These are phyloP conservation scores for Yamadazyma ubonensis DNA, from an alignment of 805 yeast species.

Conservation along the genomic window DNA sequence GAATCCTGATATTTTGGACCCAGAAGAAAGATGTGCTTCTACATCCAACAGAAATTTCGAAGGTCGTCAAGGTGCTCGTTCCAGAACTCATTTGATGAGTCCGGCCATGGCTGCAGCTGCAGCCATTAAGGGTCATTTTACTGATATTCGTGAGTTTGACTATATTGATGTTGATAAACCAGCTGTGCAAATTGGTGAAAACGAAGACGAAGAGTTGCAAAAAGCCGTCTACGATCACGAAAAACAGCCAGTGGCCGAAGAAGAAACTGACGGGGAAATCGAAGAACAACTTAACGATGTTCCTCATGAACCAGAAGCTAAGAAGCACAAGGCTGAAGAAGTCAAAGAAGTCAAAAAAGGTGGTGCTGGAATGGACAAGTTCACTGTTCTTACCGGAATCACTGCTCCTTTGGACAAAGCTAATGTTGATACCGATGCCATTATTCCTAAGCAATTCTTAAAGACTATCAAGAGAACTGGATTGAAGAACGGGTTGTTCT, in stretches of 20 bases:
- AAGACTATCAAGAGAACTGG: constrained; percentile 98
- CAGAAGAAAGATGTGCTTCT: constrained; percentile 97
- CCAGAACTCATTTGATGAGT: constrained; percentile 96
- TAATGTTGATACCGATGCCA: constrained; percentile 97
- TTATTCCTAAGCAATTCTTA: constrained; percentile 96
- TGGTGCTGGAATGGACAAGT: constrained; percentile 64
- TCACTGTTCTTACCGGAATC: constrained; percentile 72
- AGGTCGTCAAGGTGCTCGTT: constrained; percentile 97
- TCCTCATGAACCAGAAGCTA: constrained; percentile 46
- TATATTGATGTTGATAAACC: constrained; percentile 62
- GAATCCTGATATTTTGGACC: constrained; percentile 96
- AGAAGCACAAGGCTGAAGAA: constrained; percentile 16
- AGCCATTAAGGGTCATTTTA: constrained; percentile 84
- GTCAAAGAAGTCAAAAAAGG: constrained; percentile 17
- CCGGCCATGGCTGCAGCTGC: constrained; percentile 99
- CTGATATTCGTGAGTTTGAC: constrained; percentile 83
- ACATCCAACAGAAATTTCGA: constrained; percentile 98
- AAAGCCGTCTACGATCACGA: constrained; percentile 72
- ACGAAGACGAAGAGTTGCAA: constrained; percentile 57
- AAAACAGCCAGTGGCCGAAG: constrained; percentile 58
- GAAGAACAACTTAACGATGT: constrained; percentile 60
- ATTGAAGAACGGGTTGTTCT: constrained; percentile 81
- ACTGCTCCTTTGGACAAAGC: constrained; percentile 95
- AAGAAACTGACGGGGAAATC: constrained; percentile 16
- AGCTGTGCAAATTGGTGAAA: constrained; percentile 49